Evolutionary conservation across 2,329 filamentous ascomycete genomes (phyloP), one percentile per base, ranked within the genome.

Genomic region (Penicillium capsulatum): DNA sequence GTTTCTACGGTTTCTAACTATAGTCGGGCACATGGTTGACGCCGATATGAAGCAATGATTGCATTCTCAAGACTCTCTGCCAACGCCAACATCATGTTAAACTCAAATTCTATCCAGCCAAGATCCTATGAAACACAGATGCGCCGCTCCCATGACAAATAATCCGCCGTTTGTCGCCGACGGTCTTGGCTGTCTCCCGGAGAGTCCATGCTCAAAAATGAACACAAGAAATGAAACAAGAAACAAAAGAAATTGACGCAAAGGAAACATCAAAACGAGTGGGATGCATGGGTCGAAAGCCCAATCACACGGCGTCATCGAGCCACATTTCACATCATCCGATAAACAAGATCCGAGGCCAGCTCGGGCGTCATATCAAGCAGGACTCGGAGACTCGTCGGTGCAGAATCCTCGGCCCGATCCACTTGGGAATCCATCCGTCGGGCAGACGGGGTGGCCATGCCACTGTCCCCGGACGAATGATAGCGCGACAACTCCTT

Each of bases 291-390:
- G 22, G 11, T 24, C 22, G 22, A 7, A 24, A 11, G 7, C 34
- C 38, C 44, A 44, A 44, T 43, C 46, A 50, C 30, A 44, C 17
- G 9, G 1, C 17, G 4, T 2, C 19, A 31, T 34, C n/a, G 16
- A 13, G 15, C 53, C 44, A 57, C 59, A 64, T 9, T 16, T 58
- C 46, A 61, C 62, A 66, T 66, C 63, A 67, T 61, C 17, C 64
- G 60, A 44, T 64, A 68, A 17, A 68, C 61, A 48, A 68, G 52
- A 51, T 67, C 65, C 22, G 64, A 66, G 15, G 64, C 65, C 51
- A 68, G 49, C 46, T 68, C 65, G 1, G 63, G 60, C 22, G 59
- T 61, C 30, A 50, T 49, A 38, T 68, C 65, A 35, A 68, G 34
- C 34, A 68, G 47, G 4, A 58, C 56, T 14, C 63, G 57, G 43